Percentiles rank a stretch among this genome's conserved stretches.
Evolutionary conservation across 2,329 filamentous ascomycete species (phyloP).

Genomic region (Mariannaea sp.): DNA sequence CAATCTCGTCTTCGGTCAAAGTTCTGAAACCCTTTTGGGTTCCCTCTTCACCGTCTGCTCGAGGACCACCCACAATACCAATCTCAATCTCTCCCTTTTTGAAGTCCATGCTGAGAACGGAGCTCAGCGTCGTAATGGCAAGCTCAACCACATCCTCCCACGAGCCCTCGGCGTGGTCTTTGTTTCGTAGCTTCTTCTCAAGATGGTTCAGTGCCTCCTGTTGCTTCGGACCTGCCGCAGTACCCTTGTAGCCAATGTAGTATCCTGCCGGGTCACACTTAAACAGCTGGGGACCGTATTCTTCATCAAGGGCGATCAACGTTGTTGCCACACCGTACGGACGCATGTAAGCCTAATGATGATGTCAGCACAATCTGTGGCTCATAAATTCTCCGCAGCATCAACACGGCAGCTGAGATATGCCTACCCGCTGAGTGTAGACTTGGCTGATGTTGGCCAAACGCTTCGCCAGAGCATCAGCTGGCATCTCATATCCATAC

Average conservation of each 20-base stretch:
- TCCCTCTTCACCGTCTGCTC: conserved; percentile 80
- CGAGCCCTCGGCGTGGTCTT: conserved; percentile 86
- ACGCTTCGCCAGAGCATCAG: conserved; percentile 93
- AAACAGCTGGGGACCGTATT: conserved; percentile 92
- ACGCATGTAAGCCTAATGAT: conserved; percentile 84
- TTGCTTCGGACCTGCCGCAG: conserved; percentile 95
- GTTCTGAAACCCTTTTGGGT: conserved; percentile 80
- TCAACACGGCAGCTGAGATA: conserved; percentile 20
- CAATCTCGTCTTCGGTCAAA: conserved; percentile 96
- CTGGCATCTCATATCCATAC: conserved; percentile 99
- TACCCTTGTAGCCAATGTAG: conserved; percentile 98
- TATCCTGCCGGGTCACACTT: conserved; percentile 99
- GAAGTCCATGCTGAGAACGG: conserved; percentile 97
- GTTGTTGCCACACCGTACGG: conserved; percentile 95
- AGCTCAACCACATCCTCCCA: conserved; percentile 99
- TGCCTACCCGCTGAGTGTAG: conserved; percentile 87
- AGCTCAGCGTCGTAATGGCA: conserved; percentile 93
- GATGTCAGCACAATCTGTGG: conserved; percentile 38
- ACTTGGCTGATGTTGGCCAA: conserved; percentile 99
- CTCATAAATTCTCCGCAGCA: conserved; percentile 11
- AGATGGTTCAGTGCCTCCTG: conserved; percentile 98
- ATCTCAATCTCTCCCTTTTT: conserved; percentile 99
- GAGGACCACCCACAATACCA: conserved; percentile 91
- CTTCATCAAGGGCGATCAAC: conserved; percentile 89
- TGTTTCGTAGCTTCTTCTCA: conserved; percentile 99